Percentiles rank a stretch among this genome's conserved stretches.
phyloP scores from a whole-genome alignment of 1,139 yeast species.

The Pichia sp. region DNA sequence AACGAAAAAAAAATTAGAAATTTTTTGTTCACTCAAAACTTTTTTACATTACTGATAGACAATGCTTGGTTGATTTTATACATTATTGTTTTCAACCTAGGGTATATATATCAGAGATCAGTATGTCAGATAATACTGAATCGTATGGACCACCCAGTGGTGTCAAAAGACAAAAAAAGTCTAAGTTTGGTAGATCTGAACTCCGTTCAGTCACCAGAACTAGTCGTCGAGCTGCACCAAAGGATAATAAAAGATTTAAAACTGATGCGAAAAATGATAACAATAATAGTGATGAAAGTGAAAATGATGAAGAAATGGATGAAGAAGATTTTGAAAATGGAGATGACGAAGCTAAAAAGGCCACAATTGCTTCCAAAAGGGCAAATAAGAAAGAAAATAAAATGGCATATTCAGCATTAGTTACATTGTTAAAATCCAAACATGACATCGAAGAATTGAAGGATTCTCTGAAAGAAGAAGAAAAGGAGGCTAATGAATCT shows the following conservation, averaged over 20 bases:
- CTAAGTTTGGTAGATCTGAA: slow-evolving; percentile 58
- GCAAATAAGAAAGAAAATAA: slow-evolving; percentile 34
- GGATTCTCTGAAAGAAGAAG: slow-evolving; percentile 23
- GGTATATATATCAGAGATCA: too few relatives aligned
- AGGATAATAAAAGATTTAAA: too few relatives aligned
- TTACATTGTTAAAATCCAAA: slow-evolving; percentile 65
- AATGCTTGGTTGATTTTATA: too few relatives aligned
- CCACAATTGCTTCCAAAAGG: slow-evolving; percentile 19
- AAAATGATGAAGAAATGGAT: slow-evolving; percentile 5
- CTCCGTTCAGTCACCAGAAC: slow-evolving; percentile 59
- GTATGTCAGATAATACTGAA: background rate
- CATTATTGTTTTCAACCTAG: too few relatives aligned
- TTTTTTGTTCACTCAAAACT: too few relatives aligned
- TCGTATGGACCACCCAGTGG: slow-evolving; percentile 20
- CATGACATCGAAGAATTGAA: slow-evolving; percentile 33
- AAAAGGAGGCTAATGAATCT: slow-evolving; percentile 28
- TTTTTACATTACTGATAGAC: too few relatives aligned
- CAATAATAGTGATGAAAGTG: slow-evolving; percentile 30
- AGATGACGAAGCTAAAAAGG: slow-evolving; percentile 11
- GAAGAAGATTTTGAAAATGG: slow-evolving; percentile 20
- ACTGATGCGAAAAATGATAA: slow-evolving; percentile 14
- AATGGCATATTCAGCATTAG: slow-evolving; percentile 71
- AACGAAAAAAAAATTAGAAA: too few relatives aligned
- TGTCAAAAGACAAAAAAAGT: slow-evolving; percentile 20
- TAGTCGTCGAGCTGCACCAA: slow-evolving; percentile 27